These are phyloP conservation scores for Phaseolus coccineus DNA, from an alignment of 331 rosid species.

Conservation along the genomic window DNA sequence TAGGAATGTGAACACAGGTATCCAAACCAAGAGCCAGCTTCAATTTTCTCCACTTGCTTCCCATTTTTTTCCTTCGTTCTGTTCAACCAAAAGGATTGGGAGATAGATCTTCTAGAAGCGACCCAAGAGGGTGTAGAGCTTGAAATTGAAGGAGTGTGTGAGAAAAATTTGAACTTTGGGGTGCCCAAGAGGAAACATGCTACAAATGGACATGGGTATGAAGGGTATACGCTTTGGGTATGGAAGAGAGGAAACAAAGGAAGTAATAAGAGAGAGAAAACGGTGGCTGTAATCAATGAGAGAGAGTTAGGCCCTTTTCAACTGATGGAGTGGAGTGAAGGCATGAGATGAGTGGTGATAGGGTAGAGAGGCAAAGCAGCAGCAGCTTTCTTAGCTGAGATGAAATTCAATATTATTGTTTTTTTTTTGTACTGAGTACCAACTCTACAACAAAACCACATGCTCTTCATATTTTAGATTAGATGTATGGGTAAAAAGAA, in stretches of 20 bases:
- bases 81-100: neutral
- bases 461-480: too few relatives aligned
- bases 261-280: neutral
- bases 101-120: conserved; percentile 46
- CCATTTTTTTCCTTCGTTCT: conserved; percentile 46
- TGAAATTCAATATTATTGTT: conserved; percentile 9
- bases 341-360: conserved; percentile 14
- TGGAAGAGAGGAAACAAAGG: neutral
- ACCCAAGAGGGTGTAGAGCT: conserved; percentile 32
- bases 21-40: conserved; percentile 75
- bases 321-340: conserved; percentile 10
- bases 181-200: conserved; percentile 24
- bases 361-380: conserved; percentile 8
- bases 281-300: neutral
- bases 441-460: neutral
- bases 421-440: neutral
- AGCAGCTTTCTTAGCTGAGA: neutral
- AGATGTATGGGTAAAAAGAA: neutral
- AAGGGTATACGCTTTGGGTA: neutral
- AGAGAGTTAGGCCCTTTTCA: conserved; percentile 10
- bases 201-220: conserved; percentile 10
- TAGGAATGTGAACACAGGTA: conserved; percentile 68
- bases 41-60: conserved; percentile 87
- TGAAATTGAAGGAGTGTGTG: conserved; percentile 31
- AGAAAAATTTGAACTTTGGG: conserved; percentile 36